Conservation (phyloP, 2,329 filamentous ascomycete genomes). For the Samsoniella hepiali region DNA sequence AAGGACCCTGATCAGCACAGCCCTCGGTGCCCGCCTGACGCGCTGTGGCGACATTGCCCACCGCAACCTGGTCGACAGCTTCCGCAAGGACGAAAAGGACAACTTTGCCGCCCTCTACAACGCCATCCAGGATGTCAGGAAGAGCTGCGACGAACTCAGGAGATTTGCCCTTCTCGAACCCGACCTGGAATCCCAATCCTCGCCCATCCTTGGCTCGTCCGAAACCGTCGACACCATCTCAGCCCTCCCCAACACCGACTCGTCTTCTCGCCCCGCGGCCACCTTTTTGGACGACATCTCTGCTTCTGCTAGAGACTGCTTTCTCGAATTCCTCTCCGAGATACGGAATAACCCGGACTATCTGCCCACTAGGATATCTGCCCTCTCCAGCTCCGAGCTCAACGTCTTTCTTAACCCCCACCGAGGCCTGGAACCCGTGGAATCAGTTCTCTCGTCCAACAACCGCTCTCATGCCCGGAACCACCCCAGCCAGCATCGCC, state of each 20-base stretch:
- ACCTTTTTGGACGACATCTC: conserved; percentile 70
- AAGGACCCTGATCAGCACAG: conserved; percentile 70
- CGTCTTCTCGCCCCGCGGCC: conserved; percentile 36
- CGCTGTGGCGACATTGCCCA: conserved; percentile 72
- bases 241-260: conserved; percentile 39
- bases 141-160: conserved; percentile 69
- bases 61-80: conserved; percentile 72
- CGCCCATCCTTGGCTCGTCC: conserved; percentile 41
- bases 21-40: conserved; percentile 69
- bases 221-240: conserved; percentile 49
- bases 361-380: conserved; percentile 75
- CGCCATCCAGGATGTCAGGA: conserved; percentile 74
- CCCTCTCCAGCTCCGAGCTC: conserved; percentile 72
- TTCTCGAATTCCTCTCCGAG: conserved; percentile 76
- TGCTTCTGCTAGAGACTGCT: conserved; percentile 66
- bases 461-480: conserved; percentile 46
- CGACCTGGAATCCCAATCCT: conserved; percentile 60
- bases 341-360: conserved; percentile 86
- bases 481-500: conserved; percentile 44
- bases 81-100: conserved; percentile 75
- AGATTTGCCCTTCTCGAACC: conserved; percentile 69
- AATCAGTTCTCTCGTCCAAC: conserved; percentile 76
- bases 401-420: conserved; percentile 74
- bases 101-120: conserved; percentile 71
- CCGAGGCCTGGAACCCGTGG: conserved; percentile 73